A percentile compares a stretch with the other conserved stretches of the same genome.
Conservation (phyloP, 1,284 basidiomycete genomes). For the Earliella scabrosa region DNA sequence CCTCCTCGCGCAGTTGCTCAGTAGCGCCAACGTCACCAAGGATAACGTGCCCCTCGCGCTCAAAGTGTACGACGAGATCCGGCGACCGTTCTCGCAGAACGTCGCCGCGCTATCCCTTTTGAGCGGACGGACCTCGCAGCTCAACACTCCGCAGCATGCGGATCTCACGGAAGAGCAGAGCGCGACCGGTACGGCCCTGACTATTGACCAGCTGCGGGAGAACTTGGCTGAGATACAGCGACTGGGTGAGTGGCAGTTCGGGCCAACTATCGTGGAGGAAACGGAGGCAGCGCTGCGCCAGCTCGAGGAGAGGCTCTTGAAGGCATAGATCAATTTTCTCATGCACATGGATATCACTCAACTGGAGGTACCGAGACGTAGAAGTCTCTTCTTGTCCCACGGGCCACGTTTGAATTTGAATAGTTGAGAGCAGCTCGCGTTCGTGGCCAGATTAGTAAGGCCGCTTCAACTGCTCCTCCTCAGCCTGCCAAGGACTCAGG, state of each 20-base stretch:
- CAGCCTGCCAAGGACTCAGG: no score
- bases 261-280: neutral
- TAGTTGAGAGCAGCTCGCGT: no score
- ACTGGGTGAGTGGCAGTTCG: neutral
- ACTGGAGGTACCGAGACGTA: no score
- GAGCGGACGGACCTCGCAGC: neutral
- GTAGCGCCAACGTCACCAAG: neutral
- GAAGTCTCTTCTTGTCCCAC: no score
- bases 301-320: neutral
- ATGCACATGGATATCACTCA: no score
- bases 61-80: neutral
- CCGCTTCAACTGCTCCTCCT: no score
- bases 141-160: neutral
- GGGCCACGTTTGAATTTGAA: no score
- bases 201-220: neutral
- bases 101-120: constrained; percentile 9
- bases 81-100: constrained; percentile 1
- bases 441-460: no score
- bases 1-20: constrained; percentile 4
- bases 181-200: neutral
- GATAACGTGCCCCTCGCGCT: neutral
- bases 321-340: no score
- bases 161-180: constrained; percentile 7
- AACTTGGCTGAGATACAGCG: neutral
- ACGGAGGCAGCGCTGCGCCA: neutral